Conservation (phyloP, 2,329 filamentous ascomycete species). For the Botrytis fabae region DNA sequence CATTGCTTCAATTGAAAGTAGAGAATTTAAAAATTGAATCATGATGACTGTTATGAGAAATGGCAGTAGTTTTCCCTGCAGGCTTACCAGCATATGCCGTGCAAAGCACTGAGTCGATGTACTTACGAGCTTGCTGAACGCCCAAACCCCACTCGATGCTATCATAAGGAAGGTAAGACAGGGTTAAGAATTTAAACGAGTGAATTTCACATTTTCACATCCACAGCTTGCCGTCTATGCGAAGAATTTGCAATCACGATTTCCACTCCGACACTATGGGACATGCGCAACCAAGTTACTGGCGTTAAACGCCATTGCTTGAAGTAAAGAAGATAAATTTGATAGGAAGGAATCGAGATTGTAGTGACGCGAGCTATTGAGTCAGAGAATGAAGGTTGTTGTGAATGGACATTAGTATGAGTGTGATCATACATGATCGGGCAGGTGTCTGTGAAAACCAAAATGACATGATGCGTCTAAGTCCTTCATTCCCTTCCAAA, state of each 20-base stretch:
- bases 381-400: too few relatives aligned
- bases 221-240: background rate
- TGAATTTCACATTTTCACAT: background rate
- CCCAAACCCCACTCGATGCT: background rate
- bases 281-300: background rate
- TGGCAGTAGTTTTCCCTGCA: background rate
- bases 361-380: background rate
- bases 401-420: background rate
- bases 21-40: background rate
- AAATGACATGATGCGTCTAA: too few relatives aligned
- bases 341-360: background rate
- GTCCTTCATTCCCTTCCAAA: background rate
- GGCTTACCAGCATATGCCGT: background rate
- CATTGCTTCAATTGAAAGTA: background rate
- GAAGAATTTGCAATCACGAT: background rate
- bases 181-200: background rate
- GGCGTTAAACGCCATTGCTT: too few relatives aligned
- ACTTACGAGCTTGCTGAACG: background rate
- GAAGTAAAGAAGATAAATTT: background rate
- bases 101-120: background rate
- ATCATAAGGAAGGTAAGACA: background rate
- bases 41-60: background rate
- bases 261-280: background rate
- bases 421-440: background rate
- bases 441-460: background rate